A percentile compares a stretch with the other conserved stretches of the same genome.
Conservation (phyloP, 106 monocot species). For the Dactylorhiza incarnata region DNA sequence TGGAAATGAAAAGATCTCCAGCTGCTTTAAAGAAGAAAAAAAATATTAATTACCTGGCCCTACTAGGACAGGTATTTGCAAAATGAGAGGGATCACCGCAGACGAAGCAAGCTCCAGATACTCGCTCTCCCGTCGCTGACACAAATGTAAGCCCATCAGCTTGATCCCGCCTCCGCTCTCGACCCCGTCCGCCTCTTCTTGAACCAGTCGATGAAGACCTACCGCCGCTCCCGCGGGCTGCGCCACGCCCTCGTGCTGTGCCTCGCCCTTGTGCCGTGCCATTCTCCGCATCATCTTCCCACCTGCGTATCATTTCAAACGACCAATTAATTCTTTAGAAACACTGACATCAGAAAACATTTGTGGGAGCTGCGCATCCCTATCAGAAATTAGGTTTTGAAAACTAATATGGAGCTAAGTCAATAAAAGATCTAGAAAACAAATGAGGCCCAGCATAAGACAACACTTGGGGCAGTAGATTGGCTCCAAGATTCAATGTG, state of each 20-base stretch:
- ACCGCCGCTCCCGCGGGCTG: slow-evolving; percentile 12
- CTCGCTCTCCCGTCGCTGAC: slow-evolving; percentile 72
- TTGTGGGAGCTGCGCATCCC: no score
- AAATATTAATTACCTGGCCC: slow-evolving; percentile 15
- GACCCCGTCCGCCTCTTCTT: slow-evolving; percentile 38
- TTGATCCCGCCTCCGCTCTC: slow-evolving; percentile 30
- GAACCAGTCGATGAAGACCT: slow-evolving; percentile 21
- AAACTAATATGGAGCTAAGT: no score
- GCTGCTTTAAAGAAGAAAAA: not conserved
- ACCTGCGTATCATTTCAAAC: slow-evolving; percentile 22
- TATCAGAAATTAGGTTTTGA: no score
- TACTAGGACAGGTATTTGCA: slow-evolving; percentile 73
- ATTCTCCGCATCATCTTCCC: slow-evolving; percentile 54
- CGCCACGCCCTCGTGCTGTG: slow-evolving; percentile 12
- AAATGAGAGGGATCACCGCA: slow-evolving; percentile 94
- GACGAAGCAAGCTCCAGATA: slow-evolving; percentile 53
- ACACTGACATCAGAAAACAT: no score
- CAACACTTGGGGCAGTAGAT: no score
- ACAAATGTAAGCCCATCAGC: slow-evolving; percentile 49
- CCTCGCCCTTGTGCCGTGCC: slow-evolving; percentile 19
- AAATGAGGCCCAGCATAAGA: no score
- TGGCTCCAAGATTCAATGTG: no score
- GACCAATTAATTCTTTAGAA: no score
- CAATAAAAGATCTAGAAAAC: no score
- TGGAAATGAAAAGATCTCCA: not conserved